Evolutionary conservation across 2,329 filamentous ascomycete species (phyloP).

Genomic region (Cladobotryum mycophilum): DNA sequence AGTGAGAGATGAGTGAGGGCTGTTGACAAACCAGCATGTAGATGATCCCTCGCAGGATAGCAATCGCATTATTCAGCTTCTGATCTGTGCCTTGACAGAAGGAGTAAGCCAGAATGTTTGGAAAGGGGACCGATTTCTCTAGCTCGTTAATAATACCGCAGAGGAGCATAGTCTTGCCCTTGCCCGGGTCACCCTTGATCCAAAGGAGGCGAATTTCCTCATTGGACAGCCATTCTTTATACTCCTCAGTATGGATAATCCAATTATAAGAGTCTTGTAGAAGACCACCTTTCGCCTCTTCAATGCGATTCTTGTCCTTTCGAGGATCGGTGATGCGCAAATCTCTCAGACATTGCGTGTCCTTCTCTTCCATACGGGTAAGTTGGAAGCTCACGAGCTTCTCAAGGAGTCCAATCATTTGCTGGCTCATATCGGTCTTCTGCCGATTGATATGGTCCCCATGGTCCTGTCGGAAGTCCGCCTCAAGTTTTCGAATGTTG

Average conservation of each 20-base stretch:
- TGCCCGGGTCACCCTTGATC: constrained; percentile 35
- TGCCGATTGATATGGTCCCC: constrained; percentile 10
- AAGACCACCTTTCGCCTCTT: constrained; percentile 28
- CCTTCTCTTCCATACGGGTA: not conserved
- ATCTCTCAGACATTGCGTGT: constrained; percentile 6
- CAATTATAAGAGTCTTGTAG: constrained; percentile 27
- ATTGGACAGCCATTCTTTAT: constrained; percentile 13
- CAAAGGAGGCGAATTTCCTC: constrained; percentile 24
- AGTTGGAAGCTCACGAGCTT: not conserved
- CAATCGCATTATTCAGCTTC: constrained; percentile 30
- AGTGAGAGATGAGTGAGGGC: constrained; percentile 25
- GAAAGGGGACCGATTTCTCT: not conserved
- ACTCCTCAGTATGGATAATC: constrained; percentile 25
- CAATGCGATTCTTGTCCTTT: constrained; percentile 28
- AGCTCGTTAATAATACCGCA: constrained; percentile 26
- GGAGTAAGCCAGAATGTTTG: constrained; percentile 10
- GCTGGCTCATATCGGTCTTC: not conserved
- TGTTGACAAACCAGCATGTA: constrained; percentile 32
- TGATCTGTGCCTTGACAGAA: constrained; percentile 17
- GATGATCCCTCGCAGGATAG: constrained; percentile 38
- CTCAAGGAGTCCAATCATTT: not conserved
- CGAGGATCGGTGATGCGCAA: constrained; percentile 22
- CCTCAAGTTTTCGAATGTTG: constrained; percentile 22
- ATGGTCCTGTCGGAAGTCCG: constrained; percentile 10
- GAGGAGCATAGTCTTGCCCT: constrained; percentile 40